Evolutionary conservation across 2,329 filamentous ascomycete species (phyloP).

Genomic region (Salinomyces thailandicus): DNA sequence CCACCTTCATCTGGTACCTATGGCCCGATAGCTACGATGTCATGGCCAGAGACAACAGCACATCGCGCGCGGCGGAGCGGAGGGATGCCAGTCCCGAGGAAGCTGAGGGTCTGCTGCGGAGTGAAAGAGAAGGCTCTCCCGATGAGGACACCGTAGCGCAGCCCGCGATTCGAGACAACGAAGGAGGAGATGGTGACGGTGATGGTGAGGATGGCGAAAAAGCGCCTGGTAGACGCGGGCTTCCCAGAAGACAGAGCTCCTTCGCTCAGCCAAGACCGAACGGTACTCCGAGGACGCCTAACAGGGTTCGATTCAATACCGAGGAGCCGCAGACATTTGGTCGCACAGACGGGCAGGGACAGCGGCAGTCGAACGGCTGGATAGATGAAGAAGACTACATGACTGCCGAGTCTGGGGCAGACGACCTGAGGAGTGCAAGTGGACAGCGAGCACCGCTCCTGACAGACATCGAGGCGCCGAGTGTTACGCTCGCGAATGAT

Average conservation of each 20-base stretch:
- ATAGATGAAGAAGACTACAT: constrained; percentile 55
- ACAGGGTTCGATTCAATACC: constrained; percentile 65
- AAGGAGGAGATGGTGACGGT: too few relatives aligned
- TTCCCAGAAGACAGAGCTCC: constrained; percentile 27
- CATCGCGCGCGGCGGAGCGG: constrained; percentile 16
- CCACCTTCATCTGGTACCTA: too few relatives aligned
- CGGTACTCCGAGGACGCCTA: constrained; percentile 52
- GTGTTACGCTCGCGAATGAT: constrained; percentile 58
- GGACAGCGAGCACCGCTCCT: constrained; percentile 57
- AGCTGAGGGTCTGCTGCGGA: constrained; percentile 20
- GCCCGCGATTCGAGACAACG: too few relatives aligned
- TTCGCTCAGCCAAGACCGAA: constrained; percentile 37
- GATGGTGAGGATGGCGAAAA: background rate
- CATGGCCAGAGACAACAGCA: constrained; percentile 25
- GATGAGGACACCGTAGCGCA: constrained; percentile 17
- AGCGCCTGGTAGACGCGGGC: constrained; percentile 5
- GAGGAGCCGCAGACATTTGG: constrained; percentile 19
- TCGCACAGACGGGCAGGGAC: constrained; percentile 17
- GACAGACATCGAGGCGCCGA: constrained; percentile 74
- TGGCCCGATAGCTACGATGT: constrained; percentile 20
- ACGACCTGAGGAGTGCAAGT: constrained; percentile 29
- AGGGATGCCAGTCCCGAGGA: constrained; percentile 18
- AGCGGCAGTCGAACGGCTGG: constrained; percentile 23
- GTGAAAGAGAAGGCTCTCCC: constrained; percentile 14
- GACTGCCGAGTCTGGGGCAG: constrained; percentile 28